phyloP scores from a whole-genome alignment of 2,329 filamentous ascomycete species.

The Diaporthe destruens region DNA sequence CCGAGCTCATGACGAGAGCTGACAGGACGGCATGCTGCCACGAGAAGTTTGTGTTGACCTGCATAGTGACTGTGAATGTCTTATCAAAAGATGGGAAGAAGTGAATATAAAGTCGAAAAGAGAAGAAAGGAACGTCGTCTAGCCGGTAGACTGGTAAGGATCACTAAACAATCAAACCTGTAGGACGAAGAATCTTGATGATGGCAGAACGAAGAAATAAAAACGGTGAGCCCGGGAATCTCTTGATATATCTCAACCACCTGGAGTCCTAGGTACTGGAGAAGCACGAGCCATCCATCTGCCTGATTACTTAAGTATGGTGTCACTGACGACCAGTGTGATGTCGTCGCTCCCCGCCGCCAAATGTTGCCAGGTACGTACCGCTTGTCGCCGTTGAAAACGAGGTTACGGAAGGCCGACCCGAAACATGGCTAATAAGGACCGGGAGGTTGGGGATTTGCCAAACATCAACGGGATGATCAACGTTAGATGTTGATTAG shows the following conservation, averaged over 20 bases:
- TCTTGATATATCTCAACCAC: conserved; percentile 24
- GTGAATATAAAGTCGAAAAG: conserved; percentile 9
- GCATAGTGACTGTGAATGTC: conserved; percentile 32
- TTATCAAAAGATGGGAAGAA: conserved; percentile 32
- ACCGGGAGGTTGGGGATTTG: conserved; percentile 22
- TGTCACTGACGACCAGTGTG: background rate
- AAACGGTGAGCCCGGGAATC: background rate
- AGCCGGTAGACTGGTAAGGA: conserved; percentile 22
- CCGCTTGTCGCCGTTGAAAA: conserved; percentile 19
- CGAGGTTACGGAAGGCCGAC: conserved; percentile 15
- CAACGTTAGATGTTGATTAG: conserved; percentile 24
- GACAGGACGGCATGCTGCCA: conserved; percentile 35
- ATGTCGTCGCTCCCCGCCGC: conserved; percentile 2
- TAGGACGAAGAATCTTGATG: conserved; percentile 16
- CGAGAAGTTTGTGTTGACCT: conserved; percentile 12
- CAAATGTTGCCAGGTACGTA: background rate
- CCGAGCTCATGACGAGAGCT: conserved; percentile 36
- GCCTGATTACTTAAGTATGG: background rate
- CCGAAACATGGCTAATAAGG: conserved; percentile 32
- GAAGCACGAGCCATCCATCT: conserved; percentile 27
- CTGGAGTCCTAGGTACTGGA: no score
- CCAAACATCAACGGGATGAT: conserved; percentile 29
- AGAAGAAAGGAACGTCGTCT: conserved; percentile 25
- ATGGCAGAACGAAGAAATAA: background rate
- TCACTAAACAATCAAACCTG: conserved; percentile 32